Percentiles rank a stretch among this genome's conserved stretches.
These are phyloP conservation scores for Dryas integrifolia DNA, from an alignment of 331 rosid genomes.

Conservation along the genomic window DNA sequence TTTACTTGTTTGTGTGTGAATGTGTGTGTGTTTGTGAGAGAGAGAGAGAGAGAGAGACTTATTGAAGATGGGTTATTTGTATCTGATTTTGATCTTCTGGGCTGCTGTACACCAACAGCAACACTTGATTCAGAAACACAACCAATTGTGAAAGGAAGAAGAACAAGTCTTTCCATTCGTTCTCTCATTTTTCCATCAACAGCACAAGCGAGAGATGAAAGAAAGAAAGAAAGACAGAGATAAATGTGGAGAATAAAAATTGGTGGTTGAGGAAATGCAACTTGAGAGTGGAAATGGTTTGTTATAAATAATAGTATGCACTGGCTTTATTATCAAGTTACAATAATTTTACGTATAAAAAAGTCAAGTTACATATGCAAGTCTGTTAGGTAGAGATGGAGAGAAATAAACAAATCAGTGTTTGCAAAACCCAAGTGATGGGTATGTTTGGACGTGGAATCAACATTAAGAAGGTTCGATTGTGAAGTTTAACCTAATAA, in stretches of 20 bases:
- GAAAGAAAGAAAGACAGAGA: background rate
- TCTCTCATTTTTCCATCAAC: slow-evolving; percentile 55
- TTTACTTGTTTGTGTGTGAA: background rate
- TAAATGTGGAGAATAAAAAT: background rate
- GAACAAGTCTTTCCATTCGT: slow-evolving; percentile 74
- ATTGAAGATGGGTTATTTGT: slow-evolving; percentile 40
- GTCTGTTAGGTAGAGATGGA: slow-evolving; percentile 59
- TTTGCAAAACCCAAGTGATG: slow-evolving; percentile 19
- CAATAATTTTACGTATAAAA: slow-evolving; percentile 45
- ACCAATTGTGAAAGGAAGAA: slow-evolving; percentile 88
- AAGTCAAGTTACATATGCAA: slow-evolving; percentile 27
- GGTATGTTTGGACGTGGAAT: slow-evolving; percentile 37
- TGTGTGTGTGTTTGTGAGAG: background rate
- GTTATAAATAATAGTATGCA: slow-evolving; percentile 26
- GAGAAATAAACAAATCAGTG: slow-evolving; percentile 13
- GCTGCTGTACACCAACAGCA: slow-evolving; percentile 64
- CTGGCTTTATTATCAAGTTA: slow-evolving; percentile 42
- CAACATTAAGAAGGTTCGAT: background rate
- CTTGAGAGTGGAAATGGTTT: slow-evolving; percentile 22
- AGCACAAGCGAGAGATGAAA: background rate
- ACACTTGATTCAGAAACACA: slow-evolving; percentile 84
- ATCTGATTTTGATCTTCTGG: slow-evolving; percentile 55
- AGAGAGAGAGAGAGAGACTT: slow-evolving; percentile 48
- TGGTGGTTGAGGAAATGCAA: slow-evolving; percentile 25
- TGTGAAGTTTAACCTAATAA: slow-evolving; percentile 24